phyloP scores from a whole-genome alignment of 1,139 yeast species.

The Candida albicans region DNA sequence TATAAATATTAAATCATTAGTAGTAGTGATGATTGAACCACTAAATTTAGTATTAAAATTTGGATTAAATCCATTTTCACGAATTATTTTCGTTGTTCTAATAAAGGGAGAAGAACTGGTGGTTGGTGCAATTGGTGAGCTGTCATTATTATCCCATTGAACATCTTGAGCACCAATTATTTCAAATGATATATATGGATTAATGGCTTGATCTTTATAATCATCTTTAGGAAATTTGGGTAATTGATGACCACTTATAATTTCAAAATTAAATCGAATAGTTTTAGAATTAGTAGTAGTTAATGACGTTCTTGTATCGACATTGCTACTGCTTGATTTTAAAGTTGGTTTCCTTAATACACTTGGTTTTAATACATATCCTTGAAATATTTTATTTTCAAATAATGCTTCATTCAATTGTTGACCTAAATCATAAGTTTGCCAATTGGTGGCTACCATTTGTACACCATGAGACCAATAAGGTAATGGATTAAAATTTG shows the following conservation, averaged over 20 bases:
- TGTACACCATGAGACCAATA: constrained; percentile 89
- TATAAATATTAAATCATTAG: constrained; percentile 35
- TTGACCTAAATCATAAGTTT: constrained; percentile 85
- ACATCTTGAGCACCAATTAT: constrained; percentile 43
- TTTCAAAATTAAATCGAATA: constrained; percentile 36
- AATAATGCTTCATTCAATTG: constrained; percentile 89
- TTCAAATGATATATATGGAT: constrained; percentile 62
- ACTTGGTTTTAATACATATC: constrained; percentile 77
- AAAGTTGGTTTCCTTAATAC: constrained; percentile 36
- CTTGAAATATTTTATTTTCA: constrained; percentile 54
- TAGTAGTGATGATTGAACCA: constrained; percentile 31
- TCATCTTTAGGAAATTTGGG: constrained; percentile 55
- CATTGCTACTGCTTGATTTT: no score
- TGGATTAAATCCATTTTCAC: constrained; percentile 82
- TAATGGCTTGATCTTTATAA: constrained; percentile 36
- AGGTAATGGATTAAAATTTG: constrained; percentile 74
- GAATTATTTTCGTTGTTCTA: constrained; percentile 36
- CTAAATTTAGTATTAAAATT: constrained; percentile 63
- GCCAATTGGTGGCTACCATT: constrained; percentile 98
- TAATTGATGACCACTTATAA: constrained; percentile 84
- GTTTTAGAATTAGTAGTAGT: constrained; percentile 4
- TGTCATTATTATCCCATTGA: constrained; percentile 20
- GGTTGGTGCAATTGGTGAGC: constrained; percentile 5
- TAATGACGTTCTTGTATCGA: no score
- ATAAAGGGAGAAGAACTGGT: no score